Evolutionary conservation across 1,284 basidiomycete species (phyloP), one percentile per base, ranked within the genome.

Genomic region (Ganoderma resinaceum): DNA sequence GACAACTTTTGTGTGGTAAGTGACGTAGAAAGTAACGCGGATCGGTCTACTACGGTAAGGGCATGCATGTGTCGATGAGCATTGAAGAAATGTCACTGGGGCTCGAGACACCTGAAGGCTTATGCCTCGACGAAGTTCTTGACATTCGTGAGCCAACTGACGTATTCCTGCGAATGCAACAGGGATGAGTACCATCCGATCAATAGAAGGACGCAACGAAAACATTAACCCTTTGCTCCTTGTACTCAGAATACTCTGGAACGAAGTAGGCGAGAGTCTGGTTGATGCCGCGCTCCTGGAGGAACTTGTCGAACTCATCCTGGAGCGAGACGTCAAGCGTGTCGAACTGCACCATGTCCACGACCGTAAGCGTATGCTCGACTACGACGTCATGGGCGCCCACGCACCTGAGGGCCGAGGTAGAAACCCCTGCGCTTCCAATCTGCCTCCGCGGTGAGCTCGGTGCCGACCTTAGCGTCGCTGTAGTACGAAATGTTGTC

Each of bases 381-480:
- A 26, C 37, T 16, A 58, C 61, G 23, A 70, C 55, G 65, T 58
- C 46, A 69, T 38, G 5, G 29, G 49, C n/a, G 63, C 42, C 57
- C 11, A 53, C 86, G 71, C 70, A 93, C 92, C 83, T 91, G 89
- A 65, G 97, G 97, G 3, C 97, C 97, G 78, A 98, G 91, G 86
- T 98, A 99, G 74, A 93, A 83, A 11, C 94, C 95, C 55, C 96
- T 89, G 63, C 97, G 90, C 78, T 92, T 92, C 95, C 95, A 98
- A 83, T 98, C 97, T 16, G 93, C 93, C 72, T 98, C 96, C 8
- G 95, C 91, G 26, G 91, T 95, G 72, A 95, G 81, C 40, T 92
- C 91, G 12, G 90, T 92, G 18, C 92, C 96, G 42, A 95, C 76
- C 76, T 89, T 86, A 38, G 84, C 81, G 73, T 95, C 92, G 23